Base-by-base conservation (phyloP, 805 yeast species). In the Maudiozyma bulderi region DNA sequence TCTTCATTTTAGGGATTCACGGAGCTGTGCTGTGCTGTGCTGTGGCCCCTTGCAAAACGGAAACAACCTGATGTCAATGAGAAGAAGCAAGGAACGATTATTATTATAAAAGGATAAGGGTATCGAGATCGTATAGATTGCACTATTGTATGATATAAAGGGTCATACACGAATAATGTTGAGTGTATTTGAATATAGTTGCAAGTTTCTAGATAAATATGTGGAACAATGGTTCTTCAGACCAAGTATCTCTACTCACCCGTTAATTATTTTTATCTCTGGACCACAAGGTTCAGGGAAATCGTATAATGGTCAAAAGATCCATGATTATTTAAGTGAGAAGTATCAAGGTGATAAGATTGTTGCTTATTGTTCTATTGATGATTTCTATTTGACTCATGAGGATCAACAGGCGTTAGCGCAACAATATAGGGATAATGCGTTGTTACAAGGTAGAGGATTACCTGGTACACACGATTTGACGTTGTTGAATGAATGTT, bases 401-500 rank as follows among this genome's bases (percentile, higher is more conserved):
- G 65, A 60, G 7, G 82, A 82, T 15, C 96, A 88, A 59, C 51
- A 50, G 29, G 50, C 52, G 33, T 59, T 89, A 28, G 74, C 76
- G 1, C 38, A 52, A 6, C 47, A 51, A 11, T 66, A 70, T 51
- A 60, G 70, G 0, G 73, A 66, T 11, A 86, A 86, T 60, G 61
- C 66, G 35, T 67, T 91, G 44, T 58, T 87, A 14, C 76, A 73
- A 50, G 95, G 95, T 3, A 70, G 98, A 29, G 98, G 98, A 0
- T 72, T 86, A 13, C 98, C 98, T 0, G 97, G 97, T 0, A 91
- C 98, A 0, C 99, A 91, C 63, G 97, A 91, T 59, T 58, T 86
- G 50, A 45, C 51, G 13, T 49, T 62, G 9, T 47, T 65, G 35
- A 52, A 56, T 28, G 48, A 52, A 10, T 54, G 55, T 39, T 39